Conservation (phyloP, 2,329 filamentous ascomycete genomes). For the Aurifilum marmelostoma region DNA sequence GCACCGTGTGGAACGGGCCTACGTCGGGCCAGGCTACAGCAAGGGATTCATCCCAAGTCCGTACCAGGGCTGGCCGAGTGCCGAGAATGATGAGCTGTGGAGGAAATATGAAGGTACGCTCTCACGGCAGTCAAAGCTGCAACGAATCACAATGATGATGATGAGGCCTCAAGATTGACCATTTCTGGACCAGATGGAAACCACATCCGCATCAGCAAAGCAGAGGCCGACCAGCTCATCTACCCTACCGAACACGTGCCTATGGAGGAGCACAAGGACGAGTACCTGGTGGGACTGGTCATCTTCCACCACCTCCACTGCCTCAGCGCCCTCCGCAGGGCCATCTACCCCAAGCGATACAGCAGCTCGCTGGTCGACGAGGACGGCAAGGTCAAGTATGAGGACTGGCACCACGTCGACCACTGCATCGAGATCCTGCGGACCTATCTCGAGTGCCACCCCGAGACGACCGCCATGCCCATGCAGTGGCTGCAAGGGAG, state of each 20-base stretch:
- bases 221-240: slow-evolving; percentile 4
- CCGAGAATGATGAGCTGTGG: slow-evolving; percentile 17
- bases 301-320: slow-evolving; percentile 22
- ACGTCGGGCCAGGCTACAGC: slow-evolving; percentile 16
- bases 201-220: slow-evolving; percentile 16
- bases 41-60: slow-evolving; percentile 12
- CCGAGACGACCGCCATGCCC: slow-evolving; percentile 21
- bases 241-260: slow-evolving; percentile 19
- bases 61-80: slow-evolving; percentile 22
- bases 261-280: slow-evolving; percentile 15
- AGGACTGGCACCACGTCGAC: slow-evolving; percentile 19
- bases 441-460: slow-evolving; percentile 17
- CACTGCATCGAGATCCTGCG: slow-evolving; percentile 22
- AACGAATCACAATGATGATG: background rate
- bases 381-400: slow-evolving; percentile 18
- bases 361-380: slow-evolving; percentile 13
- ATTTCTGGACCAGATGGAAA: slow-evolving; percentile 7
- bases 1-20: slow-evolving; percentile 15
- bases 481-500: slow-evolving; percentile 13
- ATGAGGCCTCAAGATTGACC: slow-evolving; percentile 25
- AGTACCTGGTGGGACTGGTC: slow-evolving; percentile 18
- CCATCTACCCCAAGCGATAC: slow-evolving; percentile 20
- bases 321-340: slow-evolving; percentile 14
- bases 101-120: slow-evolving; percentile 20
- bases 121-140: background rate